A percentile compares a stretch with the other conserved stretches of the same genome.
Conservation (phyloP, 257 asterid genomes). For the Solanum paucissectum region DNA sequence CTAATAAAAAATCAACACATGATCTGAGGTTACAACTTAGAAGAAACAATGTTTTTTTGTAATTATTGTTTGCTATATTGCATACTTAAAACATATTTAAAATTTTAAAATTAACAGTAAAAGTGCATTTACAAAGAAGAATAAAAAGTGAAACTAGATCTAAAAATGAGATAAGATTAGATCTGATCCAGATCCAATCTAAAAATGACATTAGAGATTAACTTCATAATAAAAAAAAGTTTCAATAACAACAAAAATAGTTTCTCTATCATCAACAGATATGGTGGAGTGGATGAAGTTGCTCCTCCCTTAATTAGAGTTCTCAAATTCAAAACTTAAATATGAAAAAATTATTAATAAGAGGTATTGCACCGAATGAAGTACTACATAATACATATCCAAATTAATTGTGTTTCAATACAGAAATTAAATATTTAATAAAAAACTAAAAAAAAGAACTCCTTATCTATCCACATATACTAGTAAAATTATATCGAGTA, state of each 20-base stretch:
- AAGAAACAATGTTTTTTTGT: background rate
- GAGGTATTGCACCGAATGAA: too few relatives aligned
- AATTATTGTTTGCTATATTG: background rate
- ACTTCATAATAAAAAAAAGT: background rate
- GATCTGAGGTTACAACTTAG: background rate
- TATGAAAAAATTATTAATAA: too few relatives aligned
- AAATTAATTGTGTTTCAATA: fast-evolving
- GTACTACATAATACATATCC: fast-evolving
- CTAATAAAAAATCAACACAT: background rate
- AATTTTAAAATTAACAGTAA: background rate
- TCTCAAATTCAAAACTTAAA: fast-evolving
- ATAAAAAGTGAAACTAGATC: background rate
- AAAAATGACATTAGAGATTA: background rate
- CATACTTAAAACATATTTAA: background rate
- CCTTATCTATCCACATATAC: fast-evolving
- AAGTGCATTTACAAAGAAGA: background rate
- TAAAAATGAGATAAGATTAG: background rate
- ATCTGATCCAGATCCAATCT: background rate
- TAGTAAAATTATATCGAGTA: background rate
- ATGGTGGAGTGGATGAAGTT: too few relatives aligned
- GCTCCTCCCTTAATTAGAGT: fast-evolving
- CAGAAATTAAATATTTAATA: too few relatives aligned
- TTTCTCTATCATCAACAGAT: too few relatives aligned
- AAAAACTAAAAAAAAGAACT: too few relatives aligned
- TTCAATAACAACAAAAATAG: background rate